Evolutionary conservation across 106 monocot species (phyloP), one percentile per base, ranked within the genome.

Genomic region (Iris macrosiphon): DNA sequence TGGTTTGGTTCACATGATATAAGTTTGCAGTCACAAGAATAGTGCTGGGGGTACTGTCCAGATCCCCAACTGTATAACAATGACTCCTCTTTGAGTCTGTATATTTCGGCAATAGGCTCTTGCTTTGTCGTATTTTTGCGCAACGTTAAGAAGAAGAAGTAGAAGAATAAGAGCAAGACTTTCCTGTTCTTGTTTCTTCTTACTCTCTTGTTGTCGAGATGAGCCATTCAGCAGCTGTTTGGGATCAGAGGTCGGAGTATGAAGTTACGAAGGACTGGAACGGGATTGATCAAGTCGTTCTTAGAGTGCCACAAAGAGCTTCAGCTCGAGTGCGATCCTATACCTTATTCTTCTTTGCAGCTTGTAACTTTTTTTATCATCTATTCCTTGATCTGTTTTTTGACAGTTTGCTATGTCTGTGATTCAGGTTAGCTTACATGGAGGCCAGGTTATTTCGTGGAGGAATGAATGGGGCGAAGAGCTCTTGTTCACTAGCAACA

Each of bases 391-490:
- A n/a, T n/a, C n/a, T n/a, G n/a, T n/a, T n/a, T n/a, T n/a, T n/a
- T n/a, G n/a, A n/a, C n/a, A n/a, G n/a, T n/a, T n/a, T n/a, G n/a
- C n/a, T n/a, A n/a, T n/a, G n/a, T n/a, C n/a, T n/a, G n/a, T n/a
- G n/a, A 57, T 77, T 18, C 77, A 93, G 93, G 65, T 87, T 54
- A 93, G 93, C 50, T 70, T 88, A 72, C 83, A 80, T 63, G 93
- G 93, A 15, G 88, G 87, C 4, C 93, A 93, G 52, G 87, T 93
- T 20, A 65, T 75, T 41, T 93, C 93, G 22, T 93, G 93, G 93
- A 83, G 72, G 69, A 93, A 88, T 64, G 83, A 78, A 8, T 61
- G 72, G 31, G 87, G 83, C 31, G 87, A 93, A 72, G 93, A 93
- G 50, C 88, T 81, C 11, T 52, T 93, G 56, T 93, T 93, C 70